These are phyloP conservation scores for Starmerella tilneyi DNA, from an alignment of 805 yeast species.

Conservation along the genomic window DNA sequence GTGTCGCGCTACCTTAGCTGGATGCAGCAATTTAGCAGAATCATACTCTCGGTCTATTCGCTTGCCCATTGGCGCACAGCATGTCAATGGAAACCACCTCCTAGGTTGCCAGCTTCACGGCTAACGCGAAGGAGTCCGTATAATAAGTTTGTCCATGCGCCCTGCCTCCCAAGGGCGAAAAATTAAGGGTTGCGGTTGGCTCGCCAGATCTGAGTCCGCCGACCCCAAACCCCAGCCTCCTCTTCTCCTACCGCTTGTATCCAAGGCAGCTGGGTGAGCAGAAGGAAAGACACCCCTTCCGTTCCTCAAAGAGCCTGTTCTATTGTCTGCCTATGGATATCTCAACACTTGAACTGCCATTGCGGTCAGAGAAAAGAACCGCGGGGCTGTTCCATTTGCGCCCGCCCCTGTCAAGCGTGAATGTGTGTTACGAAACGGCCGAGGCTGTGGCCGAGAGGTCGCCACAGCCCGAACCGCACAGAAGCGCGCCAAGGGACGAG, in stretches of 20 bases:
- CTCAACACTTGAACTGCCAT: slow-evolving; percentile 19
- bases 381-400: slow-evolving; percentile 13
- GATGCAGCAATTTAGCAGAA: slow-evolving; percentile 5
- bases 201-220: not conserved
- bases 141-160: too few species aligned
- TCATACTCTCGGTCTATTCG: not conserved
- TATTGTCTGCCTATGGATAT: slow-evolving; percentile 17
- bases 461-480: not conserved
- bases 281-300: too few species aligned
- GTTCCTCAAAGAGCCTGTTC: not conserved
- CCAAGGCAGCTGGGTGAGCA: too few species aligned
- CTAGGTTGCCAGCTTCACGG: too few species aligned
- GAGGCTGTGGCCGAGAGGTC: not conserved
- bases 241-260: not conserved
- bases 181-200: slow-evolving; percentile 5
- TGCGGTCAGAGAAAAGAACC: slow-evolving; percentile 12
- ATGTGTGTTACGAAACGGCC: slow-evolving; percentile 23
- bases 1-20: slow-evolving; percentile 13
- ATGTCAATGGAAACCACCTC: too few species aligned
- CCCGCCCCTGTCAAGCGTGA: slow-evolving; percentile 22
- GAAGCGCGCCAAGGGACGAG: not conserved
- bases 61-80: not conserved
- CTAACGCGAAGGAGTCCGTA: not conserved
- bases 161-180: too few species aligned
- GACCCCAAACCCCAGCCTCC: slow-evolving; percentile 6